Percentiles rank a stretch among this genome's conserved stretches.
These are phyloP conservation scores for Saprolegnia parasitica DNA, from an alignment of 352 stramenopile genomes.

Conservation along the genomic window DNA sequence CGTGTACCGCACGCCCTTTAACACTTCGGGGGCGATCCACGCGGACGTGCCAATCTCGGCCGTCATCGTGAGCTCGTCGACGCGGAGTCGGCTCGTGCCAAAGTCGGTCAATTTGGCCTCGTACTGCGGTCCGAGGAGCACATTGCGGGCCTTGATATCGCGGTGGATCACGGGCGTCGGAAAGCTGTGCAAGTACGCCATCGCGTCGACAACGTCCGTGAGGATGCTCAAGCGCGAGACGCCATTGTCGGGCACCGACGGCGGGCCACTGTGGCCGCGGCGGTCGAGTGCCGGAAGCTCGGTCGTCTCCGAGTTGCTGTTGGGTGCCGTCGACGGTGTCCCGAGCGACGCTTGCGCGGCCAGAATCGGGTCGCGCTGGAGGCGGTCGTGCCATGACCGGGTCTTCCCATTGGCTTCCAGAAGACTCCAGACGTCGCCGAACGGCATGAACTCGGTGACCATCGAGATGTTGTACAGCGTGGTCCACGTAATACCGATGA, in stretches of 20 bases:
- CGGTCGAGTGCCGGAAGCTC: not conserved
- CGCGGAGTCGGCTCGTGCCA: slow-evolving; percentile 42
- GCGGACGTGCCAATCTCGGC: slow-evolving; percentile 70
- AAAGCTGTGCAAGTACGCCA: slow-evolving; percentile 34
- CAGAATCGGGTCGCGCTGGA: not conserved
- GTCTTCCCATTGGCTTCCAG: slow-evolving; percentile 2
- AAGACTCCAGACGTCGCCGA: slow-evolving; percentile 17
- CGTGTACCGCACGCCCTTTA: slow-evolving; percentile 12
- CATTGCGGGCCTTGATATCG: slow-evolving; percentile 73
- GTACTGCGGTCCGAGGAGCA: slow-evolving; percentile 55
- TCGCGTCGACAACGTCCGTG: slow-evolving; percentile 32
- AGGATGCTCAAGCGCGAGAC: slow-evolving; percentile 36
- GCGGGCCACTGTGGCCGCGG: not conserved
- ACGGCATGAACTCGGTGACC: slow-evolving; percentile 30
- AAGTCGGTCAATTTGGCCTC: slow-evolving; percentile 78
- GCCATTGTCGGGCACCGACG: not conserved
- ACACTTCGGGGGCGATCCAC: slow-evolving; percentile 63
- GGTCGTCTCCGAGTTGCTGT: not conserved
- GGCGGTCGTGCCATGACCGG: not conserved
- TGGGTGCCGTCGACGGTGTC: not conserved
- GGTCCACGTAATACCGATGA: slow-evolving; percentile 62
- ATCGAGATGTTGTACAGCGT: slow-evolving; percentile 38
- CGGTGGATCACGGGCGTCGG: slow-evolving; percentile 37
- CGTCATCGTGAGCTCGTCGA: slow-evolving; percentile 33
- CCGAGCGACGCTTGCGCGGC: not conserved